These are phyloP conservation scores for Kwoniella sp. DNA, from an alignment of 768 basidiomycete genomes.

Conservation along the genomic window DNA sequence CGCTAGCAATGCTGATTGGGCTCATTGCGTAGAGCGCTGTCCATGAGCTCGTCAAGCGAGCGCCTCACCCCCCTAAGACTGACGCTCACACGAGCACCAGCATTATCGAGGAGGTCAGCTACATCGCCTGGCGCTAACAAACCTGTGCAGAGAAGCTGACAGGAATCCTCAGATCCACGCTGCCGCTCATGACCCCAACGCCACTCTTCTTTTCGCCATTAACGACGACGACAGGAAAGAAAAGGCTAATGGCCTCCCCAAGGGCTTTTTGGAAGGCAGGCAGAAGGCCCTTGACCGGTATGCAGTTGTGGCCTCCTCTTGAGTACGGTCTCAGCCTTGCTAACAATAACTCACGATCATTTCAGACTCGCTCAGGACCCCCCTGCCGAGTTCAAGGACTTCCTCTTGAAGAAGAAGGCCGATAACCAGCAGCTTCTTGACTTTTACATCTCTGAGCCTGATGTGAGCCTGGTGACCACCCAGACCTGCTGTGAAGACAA, in stretches of 20 bases:
- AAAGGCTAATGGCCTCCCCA: conserved; percentile 33
- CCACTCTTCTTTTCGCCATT: conserved; percentile 27
- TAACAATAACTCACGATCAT: background rate
- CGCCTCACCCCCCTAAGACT: conserved; percentile 39
- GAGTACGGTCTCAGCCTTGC: background rate
- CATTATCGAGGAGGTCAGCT: conserved; percentile 41
- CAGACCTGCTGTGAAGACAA: background rate
- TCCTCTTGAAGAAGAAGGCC: conserved; percentile 33
- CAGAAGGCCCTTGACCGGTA: conserved; percentile 43
- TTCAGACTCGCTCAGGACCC: conserved; percentile 32
- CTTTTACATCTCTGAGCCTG: conserved; percentile 33
- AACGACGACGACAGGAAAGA: conserved; percentile 32
- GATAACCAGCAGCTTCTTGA: conserved; percentile 33
- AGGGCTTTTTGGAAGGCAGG: conserved; percentile 35
- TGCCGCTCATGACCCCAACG: conserved; percentile 38
- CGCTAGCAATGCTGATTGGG: background rate
- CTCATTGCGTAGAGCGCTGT: conserved; percentile 23
- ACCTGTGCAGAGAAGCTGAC: too few relatives aligned
- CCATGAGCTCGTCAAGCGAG: conserved; percentile 23
- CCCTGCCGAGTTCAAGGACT: conserved; percentile 35
- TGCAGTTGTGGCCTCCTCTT: background rate
- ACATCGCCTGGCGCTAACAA: too few relatives aligned
- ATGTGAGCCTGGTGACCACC: conserved; percentile 19
- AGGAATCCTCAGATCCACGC: conserved; percentile 27
- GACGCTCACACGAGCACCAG: conserved; percentile 35